phyloP scores from a whole-genome alignment of 257 asterid genomes.

The Parsonsia alboflavescens region DNA sequence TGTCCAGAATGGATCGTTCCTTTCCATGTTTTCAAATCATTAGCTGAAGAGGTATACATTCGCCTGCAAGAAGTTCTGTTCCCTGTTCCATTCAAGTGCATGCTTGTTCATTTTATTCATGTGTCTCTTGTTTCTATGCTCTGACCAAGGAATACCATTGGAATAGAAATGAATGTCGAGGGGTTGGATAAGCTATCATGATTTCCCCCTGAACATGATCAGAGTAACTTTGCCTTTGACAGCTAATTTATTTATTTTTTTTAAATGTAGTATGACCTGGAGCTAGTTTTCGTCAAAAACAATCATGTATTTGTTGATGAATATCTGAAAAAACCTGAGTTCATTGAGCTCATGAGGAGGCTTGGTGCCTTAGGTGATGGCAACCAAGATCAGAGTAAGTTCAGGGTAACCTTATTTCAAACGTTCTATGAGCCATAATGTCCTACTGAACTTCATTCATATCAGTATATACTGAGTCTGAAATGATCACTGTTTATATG shows the following conservation, averaged over 20 bases:
- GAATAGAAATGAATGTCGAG: neutral
- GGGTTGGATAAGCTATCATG: neutral
- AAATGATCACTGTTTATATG: neutral
- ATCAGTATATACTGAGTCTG: neutral
- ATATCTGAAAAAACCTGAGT: slow-evolving; percentile 82
- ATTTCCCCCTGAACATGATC: neutral
- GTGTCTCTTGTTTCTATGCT: neutral
- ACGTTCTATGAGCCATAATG: neutral
- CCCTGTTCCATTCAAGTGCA: neutral
- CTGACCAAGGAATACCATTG: neutral
- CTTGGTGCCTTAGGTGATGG: slow-evolving; percentile 96
- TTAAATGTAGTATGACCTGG: slow-evolving; percentile 67
- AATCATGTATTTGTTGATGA: slow-evolving; percentile 80
- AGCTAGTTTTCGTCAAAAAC: slow-evolving; percentile 79
- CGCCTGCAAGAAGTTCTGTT: slow-evolving; percentile 5
- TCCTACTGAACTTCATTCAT: neutral
- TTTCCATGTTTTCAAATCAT: slow-evolving; percentile 70
- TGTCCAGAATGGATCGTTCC: slow-evolving; percentile 99
- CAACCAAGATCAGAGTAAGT: slow-evolving; percentile 73
- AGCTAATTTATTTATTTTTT: neutral
- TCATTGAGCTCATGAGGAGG: slow-evolving; percentile 82
- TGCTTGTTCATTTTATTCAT: neutral
- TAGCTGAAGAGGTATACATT: slow-evolving; percentile 82
- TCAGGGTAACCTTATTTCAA: neutral
- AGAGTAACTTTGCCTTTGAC: slow-evolving; percentile 13